Evolutionary conservation across 108 stramenopile species (phyloP).

Genomic region (Nitzschia sp.): DNA sequence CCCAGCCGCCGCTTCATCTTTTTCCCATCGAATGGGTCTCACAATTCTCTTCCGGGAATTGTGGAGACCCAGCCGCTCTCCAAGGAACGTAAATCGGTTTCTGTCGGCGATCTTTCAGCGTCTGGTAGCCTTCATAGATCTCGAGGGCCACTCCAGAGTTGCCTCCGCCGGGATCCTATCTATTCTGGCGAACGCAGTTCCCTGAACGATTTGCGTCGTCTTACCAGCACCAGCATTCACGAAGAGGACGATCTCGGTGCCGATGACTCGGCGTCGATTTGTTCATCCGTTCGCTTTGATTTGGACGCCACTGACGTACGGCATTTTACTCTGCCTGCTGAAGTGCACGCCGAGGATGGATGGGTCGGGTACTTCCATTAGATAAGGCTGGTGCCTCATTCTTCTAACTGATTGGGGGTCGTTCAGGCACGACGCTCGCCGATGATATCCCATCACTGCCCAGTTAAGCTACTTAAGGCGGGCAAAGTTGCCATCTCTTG

Average conservation of each 20-base stretch:
- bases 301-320: slow-evolving; percentile 13
- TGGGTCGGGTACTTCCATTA: slow-evolving; percentile 25
- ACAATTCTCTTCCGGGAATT: not conserved
- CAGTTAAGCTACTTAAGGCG: too few relatives aligned
- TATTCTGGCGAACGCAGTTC: slow-evolving; percentile 11
- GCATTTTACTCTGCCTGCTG: slow-evolving; percentile 8
- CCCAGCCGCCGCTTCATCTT: slow-evolving; percentile 8
- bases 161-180: slow-evolving; percentile 9
- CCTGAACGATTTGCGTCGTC: not conserved
- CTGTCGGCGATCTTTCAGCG: slow-evolving; percentile 3
- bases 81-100: not conserved
- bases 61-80: not conserved
- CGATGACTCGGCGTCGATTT: not conserved
- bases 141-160: not conserved
- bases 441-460: too few relatives aligned
- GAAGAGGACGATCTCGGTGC: slow-evolving; percentile 2
- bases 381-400: too few relatives aligned
- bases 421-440: too few relatives aligned
- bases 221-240: not conserved
- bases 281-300: slow-evolving; percentile 24
- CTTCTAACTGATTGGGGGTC: too few relatives aligned
- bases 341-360: slow-evolving; percentile 20
- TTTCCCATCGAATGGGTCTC: not conserved
- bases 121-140: not conserved
- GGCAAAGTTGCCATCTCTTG: too few relatives aligned